Conservation (phyloP, 208 protist species). For the Naegleria fowleri region DNA sequence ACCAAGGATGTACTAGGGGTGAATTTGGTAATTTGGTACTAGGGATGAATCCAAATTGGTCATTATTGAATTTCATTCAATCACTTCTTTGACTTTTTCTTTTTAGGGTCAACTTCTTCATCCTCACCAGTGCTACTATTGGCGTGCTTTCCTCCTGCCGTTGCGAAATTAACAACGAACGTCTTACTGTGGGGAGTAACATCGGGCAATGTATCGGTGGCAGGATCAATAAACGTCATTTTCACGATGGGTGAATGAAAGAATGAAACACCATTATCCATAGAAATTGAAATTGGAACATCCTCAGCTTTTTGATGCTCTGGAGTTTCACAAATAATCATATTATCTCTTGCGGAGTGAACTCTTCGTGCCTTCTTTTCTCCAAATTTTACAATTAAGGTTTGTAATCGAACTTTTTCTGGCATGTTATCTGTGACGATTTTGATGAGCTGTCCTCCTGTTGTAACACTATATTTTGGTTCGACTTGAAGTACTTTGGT, state of each 20-base stretch:
- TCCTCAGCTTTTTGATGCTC: background rate
- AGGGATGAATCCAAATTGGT: no score
- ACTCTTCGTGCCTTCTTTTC: background rate
- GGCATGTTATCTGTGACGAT: background rate
- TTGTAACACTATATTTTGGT: background rate
- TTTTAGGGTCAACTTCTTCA: background rate
- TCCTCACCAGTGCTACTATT: background rate
- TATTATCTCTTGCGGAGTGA: background rate
- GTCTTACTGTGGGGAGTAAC: background rate
- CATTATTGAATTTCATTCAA: no score
- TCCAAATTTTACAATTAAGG: background rate
- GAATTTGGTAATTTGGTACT: no score
- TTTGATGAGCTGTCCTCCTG: constrained; percentile 1
- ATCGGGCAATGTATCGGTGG: background rate
- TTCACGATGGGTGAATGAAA: background rate
- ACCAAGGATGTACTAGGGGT: no score
- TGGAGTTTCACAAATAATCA: constrained; percentile 16
- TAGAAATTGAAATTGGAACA: background rate
- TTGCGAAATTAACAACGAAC: background rate
- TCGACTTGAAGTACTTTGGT: background rate
- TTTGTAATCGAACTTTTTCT: background rate
- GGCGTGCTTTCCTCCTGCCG: background rate
- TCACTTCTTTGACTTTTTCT: background rate
- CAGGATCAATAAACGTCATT: background rate
- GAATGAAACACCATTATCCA: background rate